phyloP scores from a whole-genome alignment of 2,329 filamentous ascomycete species.

The Fonsecaea pugnacius region DNA sequence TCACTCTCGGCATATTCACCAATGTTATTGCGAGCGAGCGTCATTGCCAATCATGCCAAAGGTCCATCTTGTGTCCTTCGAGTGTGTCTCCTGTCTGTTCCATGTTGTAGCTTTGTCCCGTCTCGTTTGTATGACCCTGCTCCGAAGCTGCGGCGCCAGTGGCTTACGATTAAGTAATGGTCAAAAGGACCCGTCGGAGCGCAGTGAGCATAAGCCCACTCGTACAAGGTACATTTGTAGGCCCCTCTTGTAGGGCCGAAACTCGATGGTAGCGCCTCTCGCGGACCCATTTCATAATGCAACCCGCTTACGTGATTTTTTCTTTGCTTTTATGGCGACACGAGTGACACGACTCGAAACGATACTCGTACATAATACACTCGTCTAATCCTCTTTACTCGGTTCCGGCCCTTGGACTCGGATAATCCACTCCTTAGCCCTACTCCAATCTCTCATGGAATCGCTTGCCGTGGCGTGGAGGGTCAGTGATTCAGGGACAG shows the following conservation, averaged over 20 bases:
- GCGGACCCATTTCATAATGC: constrained; percentile 7
- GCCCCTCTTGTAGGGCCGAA: not conserved
- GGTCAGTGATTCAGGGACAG: not conserved
- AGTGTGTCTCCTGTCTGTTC: not conserved
- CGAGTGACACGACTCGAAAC: not conserved
- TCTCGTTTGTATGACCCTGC: not conserved
- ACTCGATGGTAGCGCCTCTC: not conserved
- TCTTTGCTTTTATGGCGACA: not conserved
- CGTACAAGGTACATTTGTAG: too few species aligned
- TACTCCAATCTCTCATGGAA: not conserved
- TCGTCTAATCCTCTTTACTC: not conserved
- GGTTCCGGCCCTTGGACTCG: not conserved
- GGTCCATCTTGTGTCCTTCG: not conserved
- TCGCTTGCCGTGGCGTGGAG: not conserved
- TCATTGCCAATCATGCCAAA: not conserved
- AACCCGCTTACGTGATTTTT: constrained; percentile 6
- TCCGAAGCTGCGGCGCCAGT: not conserved
- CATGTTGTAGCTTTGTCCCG: not conserved
- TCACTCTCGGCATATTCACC: not conserved
- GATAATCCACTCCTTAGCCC: not conserved
- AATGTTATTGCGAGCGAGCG: not conserved
- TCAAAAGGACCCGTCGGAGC: not conserved
- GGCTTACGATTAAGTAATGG: not conserved
- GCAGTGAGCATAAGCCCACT: not conserved
- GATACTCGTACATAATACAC: not conserved